Conservation (phyloP, 2,329 filamentous ascomycete species). For the Coniochaeta prunicola region DNA sequence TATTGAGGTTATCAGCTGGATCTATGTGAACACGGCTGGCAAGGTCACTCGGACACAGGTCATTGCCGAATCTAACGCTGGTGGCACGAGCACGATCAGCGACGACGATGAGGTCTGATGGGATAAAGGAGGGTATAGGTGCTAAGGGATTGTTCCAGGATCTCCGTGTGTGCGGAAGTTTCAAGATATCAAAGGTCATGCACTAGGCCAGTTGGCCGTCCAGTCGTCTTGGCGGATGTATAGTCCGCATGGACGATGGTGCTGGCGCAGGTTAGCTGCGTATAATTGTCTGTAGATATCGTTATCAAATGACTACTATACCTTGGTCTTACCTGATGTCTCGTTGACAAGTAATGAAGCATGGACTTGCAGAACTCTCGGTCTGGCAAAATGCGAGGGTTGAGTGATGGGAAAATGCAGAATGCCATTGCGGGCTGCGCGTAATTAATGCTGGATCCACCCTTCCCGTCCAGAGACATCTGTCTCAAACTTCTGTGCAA, state of each 20-base stretch:
- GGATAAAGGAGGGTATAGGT: neutral
- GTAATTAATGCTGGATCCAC: too few relatives aligned
- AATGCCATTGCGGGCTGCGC: neutral
- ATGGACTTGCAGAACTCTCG: neutral
- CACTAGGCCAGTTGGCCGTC: neutral
- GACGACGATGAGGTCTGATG: constrained; percentile 18
- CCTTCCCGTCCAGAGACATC: too few relatives aligned
- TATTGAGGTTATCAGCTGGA: constrained; percentile 34
- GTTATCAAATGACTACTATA: neutral
- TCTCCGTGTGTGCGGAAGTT: neutral
- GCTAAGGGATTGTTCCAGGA: neutral
- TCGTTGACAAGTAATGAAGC: neutral
- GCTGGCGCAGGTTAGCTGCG: neutral
- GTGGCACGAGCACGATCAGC: constrained; percentile 43
- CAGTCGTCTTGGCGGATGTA: neutral
- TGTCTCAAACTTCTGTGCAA: too few relatives aligned
- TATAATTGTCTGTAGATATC: neutral
- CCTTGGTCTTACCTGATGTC: neutral
- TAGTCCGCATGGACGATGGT: neutral
- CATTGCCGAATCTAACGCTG: constrained; percentile 43
- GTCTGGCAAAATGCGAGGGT: neutral
- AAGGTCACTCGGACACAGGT: constrained; percentile 42
- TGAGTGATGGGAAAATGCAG: neutral
- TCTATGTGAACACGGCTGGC: constrained; percentile 39
- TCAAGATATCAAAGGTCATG: neutral